Base-by-base conservation (phyloP, 305 asterid species). In the Fraxinus platypoda region DNA sequence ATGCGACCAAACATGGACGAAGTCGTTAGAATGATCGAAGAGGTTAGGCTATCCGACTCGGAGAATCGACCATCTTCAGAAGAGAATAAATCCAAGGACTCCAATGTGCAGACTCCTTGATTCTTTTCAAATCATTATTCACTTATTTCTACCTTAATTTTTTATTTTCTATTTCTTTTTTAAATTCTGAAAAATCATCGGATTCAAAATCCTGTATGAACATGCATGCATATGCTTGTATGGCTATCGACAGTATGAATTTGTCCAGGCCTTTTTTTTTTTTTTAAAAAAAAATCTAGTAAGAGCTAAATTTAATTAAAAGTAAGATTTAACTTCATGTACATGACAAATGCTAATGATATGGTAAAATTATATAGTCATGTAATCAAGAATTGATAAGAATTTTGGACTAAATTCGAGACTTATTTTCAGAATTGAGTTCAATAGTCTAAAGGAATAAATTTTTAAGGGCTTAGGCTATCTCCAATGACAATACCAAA, bases 11-110 rank as follows among this genome's bases (percentile, higher is more conserved):
- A 76, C 78, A 93, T 95, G 94, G 91, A 90, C 19, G 97, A 94
- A 35, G 97, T 94, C 3, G 94, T 89, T 77, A 88, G 93, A 74
- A 94, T 95, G 99, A 88, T 95, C 31, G 97, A 90, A 83, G 98
- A 93, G 86, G 95, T 93, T 25, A 84, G 94, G 85, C 90, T 82
- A 80, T 90, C 91, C 3, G 94, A 91, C 92, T 91, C 97, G 1
- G 97, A 92, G 83, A 92, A 89, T 85, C 88, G 94, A 81, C 97
- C 90, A 6, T 92, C 97, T 23, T 92, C 95, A 0, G 94, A 91
- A 91, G 74, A 91, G 89, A n/a, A 54, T 78, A 92, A 91, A 83
- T 87, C 92, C 79, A 85, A 86, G 89, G 94, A 89, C 81, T 87
- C 92, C 19, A 88, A 82, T 88, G 94, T 91, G 92, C 92, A 88